These are phyloP conservation scores for Arxiozyma telluris DNA, from an alignment of 1,139 yeast species.

Conservation along the genomic window DNA sequence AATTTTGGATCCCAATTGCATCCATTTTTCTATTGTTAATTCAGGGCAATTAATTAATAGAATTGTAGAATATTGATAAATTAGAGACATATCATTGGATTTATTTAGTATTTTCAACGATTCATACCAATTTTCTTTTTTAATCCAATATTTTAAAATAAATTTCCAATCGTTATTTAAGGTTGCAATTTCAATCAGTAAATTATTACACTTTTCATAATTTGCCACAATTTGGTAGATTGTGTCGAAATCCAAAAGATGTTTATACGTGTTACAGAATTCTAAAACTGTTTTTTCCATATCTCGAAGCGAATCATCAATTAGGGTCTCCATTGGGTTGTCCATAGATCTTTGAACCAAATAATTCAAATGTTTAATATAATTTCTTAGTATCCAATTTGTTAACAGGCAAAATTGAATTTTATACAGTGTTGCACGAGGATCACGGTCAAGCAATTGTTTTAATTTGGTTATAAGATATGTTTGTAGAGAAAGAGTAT, in stretches of 20 bases:
- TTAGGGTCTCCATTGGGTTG: constrained; percentile 18
- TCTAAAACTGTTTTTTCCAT: constrained; percentile 37
- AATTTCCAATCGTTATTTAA: constrained; percentile 59
- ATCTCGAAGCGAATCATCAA: constrained; percentile 19
- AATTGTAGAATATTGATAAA: constrained; percentile 61
- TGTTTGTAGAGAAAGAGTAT: constrained; percentile 43
- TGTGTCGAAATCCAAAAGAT: constrained; percentile 51
- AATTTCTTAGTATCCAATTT: constrained; percentile 74
- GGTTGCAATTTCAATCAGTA: constrained; percentile 55
- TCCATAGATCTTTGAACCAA: constrained; percentile 23
- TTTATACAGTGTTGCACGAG: constrained; percentile 41
- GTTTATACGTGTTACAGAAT: constrained; percentile 45
- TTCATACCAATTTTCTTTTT: constrained; percentile 62
- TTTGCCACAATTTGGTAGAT: constrained; percentile 66
- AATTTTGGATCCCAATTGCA: constrained; percentile 37
- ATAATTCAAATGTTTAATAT: constrained; percentile 41
- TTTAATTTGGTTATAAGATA: constrained; percentile 44
- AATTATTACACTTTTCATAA: constrained; percentile 44
- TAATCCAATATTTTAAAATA: constrained; percentile 61
- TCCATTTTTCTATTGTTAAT: constrained; percentile 73
- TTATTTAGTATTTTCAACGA: constrained; percentile 44
- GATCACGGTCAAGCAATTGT: constrained; percentile 30
- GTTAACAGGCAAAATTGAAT: constrained; percentile 42
- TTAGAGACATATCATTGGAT: constrained; percentile 42
- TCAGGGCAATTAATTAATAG: constrained; percentile 61